Conservation (phyloP, 352 stramenopile genomes). For the Globisporangium alternatum region DNA sequence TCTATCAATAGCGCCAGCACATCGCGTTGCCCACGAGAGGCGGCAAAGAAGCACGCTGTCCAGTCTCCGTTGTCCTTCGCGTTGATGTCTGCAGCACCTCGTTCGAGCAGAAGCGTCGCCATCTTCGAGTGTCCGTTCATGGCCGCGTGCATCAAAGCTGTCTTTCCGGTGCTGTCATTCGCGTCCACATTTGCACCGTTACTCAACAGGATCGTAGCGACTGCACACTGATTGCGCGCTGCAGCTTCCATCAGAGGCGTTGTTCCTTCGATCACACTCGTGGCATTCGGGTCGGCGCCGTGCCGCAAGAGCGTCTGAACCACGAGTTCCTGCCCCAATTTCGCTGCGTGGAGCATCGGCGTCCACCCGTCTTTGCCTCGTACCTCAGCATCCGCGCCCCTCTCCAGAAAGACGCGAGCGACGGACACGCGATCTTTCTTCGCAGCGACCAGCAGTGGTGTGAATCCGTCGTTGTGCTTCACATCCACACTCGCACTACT, state of each 20-base stretch:
- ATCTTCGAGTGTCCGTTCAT: neutral
- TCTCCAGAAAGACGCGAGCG: constrained; percentile 1
- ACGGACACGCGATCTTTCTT: neutral
- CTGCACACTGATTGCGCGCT: neutral
- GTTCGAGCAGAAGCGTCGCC: neutral
- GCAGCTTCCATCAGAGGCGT: constrained; percentile 2
- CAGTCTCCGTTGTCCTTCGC: neutral
- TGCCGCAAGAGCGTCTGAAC: constrained; percentile 1
- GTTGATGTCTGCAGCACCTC: neutral
- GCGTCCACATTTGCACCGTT: constrained; percentile 1
- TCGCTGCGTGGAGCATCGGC: constrained; percentile 8
- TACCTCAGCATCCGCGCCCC: constrained; percentile 6
- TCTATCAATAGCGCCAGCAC: constrained; percentile 6
- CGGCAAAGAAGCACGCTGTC: constrained; percentile 7
- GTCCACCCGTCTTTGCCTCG: constrained; percentile 10
- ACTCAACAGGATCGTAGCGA: neutral
- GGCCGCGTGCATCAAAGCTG: constrained; percentile 9
- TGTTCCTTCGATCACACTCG: neutral
- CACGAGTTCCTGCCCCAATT: neutral
- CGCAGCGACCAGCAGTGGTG: constrained; percentile 8
- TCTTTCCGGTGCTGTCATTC: neutral
- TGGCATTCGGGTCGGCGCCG: neutral
- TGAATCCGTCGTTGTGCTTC: constrained; percentile 6
- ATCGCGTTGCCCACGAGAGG: constrained; percentile 6
- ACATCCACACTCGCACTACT: constrained; percentile 3